Evolutionary conservation across 106 monocot species (phyloP), one percentile per base, ranked within the genome.

Genomic region (Cymbidium sinense): DNA sequence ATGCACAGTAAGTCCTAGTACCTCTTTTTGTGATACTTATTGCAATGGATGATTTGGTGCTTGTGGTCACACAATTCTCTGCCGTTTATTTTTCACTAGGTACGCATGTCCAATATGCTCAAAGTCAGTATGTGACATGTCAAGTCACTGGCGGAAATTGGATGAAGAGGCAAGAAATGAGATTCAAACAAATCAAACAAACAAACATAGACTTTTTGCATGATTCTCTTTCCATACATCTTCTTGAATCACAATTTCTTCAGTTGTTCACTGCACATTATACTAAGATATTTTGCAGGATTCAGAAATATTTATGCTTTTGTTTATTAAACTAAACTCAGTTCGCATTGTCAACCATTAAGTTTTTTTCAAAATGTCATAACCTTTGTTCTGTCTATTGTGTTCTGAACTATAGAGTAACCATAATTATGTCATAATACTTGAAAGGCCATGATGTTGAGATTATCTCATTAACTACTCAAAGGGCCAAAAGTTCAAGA

Each of bases 61-160:
- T n/a, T 43, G 8, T 62, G 34, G 19, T 79, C n/a, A 34, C n/a
- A 33, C 54, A 0, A 37, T 71, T 15, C n/a, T 74, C 28, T 65
- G n/a, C 0, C 78, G 36, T 43, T 35, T 76, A 28, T 76, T 82
- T 19, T 27, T 50, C 78, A 64, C 25, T 64, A 94, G 91, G 80
- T 91, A 89, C 58, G 29, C 85, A 31, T 94, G 94, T 69, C 94
- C 91, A 70, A 91, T 91, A 77, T 94, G 94, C 75, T 89, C 84
- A 23, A 91, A 89, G 79, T 84, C 94, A 28, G 78, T 83, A 43
- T 70, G 82, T 54, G 91, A 94, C 79, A 91, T 94, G 94, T 82
- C 86, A 76, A 84, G 19, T 39, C n/a, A 81, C 43, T 89, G 91
- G 89, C 74, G 79, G 77, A 83, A 74, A 58, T 73, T 87, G 70